These are phyloP conservation scores for Cotoneaster glaucophyllus DNA, from an alignment of 306 rosid genomes.

Conservation along the genomic window DNA sequence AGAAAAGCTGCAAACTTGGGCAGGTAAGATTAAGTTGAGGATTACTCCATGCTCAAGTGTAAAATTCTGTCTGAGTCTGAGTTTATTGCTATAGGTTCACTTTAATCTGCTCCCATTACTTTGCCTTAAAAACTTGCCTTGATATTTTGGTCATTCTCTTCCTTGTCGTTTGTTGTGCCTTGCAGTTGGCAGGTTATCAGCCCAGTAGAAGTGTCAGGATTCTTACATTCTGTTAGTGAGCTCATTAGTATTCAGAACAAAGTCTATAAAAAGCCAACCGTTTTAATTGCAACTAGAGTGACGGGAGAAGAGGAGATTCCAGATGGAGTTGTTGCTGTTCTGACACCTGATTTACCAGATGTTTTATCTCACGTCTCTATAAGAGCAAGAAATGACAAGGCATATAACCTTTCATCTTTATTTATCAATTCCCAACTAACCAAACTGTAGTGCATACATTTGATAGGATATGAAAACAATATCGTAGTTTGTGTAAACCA, in stretches of 20 bases:
- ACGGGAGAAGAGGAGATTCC: conserved; percentile 34
- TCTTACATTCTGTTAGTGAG: conserved; percentile 19
- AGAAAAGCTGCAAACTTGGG: conserved; percentile 27
- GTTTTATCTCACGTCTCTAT: conserved; percentile 32
- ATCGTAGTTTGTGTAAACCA: neutral
- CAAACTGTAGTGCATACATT: neutral
- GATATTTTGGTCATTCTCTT: neutral
- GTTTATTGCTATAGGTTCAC: neutral
- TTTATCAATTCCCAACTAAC: neutral
- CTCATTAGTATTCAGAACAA: conserved; percentile 16
- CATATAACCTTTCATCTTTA: neutral
- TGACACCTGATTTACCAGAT: conserved; percentile 33
- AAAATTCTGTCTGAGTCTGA: neutral
- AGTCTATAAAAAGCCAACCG: conserved; percentile 20
- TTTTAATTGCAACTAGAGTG: conserved; percentile 20
- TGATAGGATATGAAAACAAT: neutral
- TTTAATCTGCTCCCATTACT: neutral
- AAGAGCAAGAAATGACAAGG: conserved; percentile 36
- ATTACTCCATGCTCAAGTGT: neutral
- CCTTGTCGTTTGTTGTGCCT: neutral
- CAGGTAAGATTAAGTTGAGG: conserved; percentile 11
- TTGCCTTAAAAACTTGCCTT: neutral
- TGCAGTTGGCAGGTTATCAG: conserved; percentile 37
- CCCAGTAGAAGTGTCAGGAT: conserved; percentile 30
- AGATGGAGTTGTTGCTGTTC: conserved; percentile 31